These are phyloP conservation scores for Cerioporus squamosus DNA, from an alignment of 1,284 basidiomycete genomes.

Conservation along the genomic window DNA sequence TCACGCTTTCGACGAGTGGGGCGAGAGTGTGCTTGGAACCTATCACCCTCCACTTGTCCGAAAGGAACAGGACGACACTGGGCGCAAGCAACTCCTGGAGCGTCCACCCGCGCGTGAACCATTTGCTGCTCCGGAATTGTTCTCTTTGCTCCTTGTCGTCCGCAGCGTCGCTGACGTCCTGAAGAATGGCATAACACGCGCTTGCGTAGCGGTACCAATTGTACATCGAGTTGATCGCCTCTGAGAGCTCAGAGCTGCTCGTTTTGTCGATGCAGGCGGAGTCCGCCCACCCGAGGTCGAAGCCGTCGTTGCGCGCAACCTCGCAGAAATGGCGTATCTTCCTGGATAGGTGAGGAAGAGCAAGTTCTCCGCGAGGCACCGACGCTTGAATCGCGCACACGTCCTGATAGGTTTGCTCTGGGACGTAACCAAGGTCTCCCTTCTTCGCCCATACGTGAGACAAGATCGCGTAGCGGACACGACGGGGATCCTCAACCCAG, in stretches of 20 bases:
- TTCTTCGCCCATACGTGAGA: slow-evolving; percentile 4
- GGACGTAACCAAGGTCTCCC: neutral
- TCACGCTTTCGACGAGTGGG: neutral
- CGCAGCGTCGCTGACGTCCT: slow-evolving; percentile 7
- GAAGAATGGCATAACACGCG: slow-evolving; percentile 4
- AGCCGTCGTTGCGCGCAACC: slow-evolving; percentile 1
- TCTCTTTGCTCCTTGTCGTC: neutral
- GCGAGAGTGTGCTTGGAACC: slow-evolving; percentile 1
- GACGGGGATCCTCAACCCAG: neutral
- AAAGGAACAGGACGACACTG: neutral
- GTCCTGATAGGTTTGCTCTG: slow-evolving; percentile 1
- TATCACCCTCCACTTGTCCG: neutral
- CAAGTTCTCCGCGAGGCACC: neutral
- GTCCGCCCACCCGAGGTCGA: slow-evolving; percentile 4
- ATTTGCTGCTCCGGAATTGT: neutral
- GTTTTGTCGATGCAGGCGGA: slow-evolving; percentile 5
- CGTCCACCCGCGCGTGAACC: neutral
- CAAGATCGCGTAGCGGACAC: slow-evolving; percentile 8
- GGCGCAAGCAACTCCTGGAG: slow-evolving; percentile 6
- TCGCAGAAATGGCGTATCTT: slow-evolving; percentile 6
- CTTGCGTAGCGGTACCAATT: slow-evolving; percentile 3
- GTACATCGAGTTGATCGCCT: slow-evolving; percentile 9
- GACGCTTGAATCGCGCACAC: neutral
- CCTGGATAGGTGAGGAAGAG: neutral
- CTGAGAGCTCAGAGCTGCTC: slow-evolving; percentile 12